Base-by-base conservation (phyloP, 768 basidiomycete genomes). In the Lactifluus volemus region DNA sequence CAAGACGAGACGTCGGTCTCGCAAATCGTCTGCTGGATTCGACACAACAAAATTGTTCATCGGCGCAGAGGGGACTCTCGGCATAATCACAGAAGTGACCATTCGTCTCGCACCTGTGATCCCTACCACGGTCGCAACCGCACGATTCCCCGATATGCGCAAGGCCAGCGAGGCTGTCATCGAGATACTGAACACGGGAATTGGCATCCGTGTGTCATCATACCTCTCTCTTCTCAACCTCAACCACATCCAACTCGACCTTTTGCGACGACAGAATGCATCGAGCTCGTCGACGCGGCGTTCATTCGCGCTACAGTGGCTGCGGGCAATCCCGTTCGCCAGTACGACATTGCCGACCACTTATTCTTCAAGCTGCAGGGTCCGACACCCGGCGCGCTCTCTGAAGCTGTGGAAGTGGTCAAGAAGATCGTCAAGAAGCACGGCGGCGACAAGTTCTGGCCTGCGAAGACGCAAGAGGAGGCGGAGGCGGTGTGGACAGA, bases 331-430 rank as follows among this genome's bases (percentile, higher is more conserved):
- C 84, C 67, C 6, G 53, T 39, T 15, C 64, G 58, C 12, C 25
- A 49, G 39, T 63, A 67, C 36, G 66, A 59, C 59, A 67, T 69
- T 36, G 55, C 63, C 30, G 89, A 92, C 69, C 83, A 81, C 21
- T 77, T 96, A 11, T 91, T 92, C 75, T 88, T 96, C 80, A 92
- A 93, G 71, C 84, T 96, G 70, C 89, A 92, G 67, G 89, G 89
- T 11, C 79, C 84, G 9, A 80, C 84, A 1, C 73, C 76, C 0
- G 73, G 78, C 2, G 79, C 84, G 3, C 73, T 91, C n/a, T 69
- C 75, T 2, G 86, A 88, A 64, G 83, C 84, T 0, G 81, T 85
- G 0, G 73, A 75, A 6, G 76, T 85, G 15, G 83, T 86, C 29
- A 75, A 83, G 64, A 73, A 72, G 52, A 76, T 91, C 34, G 78